Conservation (phyloP, 139 green algal species). For the Astrephomene gubernaculifera region DNA sequence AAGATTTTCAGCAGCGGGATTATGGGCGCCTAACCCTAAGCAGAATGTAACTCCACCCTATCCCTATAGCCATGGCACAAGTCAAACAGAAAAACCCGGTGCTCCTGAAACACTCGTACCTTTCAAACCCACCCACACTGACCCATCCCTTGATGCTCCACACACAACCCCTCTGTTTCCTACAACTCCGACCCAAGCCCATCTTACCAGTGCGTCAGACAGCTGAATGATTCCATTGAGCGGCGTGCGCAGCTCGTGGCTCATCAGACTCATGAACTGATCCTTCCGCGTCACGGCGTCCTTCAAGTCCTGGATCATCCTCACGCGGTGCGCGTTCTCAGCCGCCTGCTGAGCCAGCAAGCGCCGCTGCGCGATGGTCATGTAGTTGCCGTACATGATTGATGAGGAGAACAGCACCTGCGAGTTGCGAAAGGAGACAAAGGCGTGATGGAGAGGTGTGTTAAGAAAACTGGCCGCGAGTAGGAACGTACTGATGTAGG, state of each 20-base stretch:
- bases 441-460: too few species aligned
- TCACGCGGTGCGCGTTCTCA: slow-evolving; percentile 45
- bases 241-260: slow-evolving; percentile 84
- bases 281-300: slow-evolving; percentile 67
- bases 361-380: slow-evolving; percentile 55
- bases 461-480: too few species aligned
- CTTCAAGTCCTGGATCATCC: slow-evolving; percentile 50
- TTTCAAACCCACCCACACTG: not conserved
- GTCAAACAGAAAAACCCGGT: too few species aligned
- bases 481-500: too few species aligned
- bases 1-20: too few species aligned
- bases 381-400: slow-evolving; percentile 65
- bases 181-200: slow-evolving; percentile 54
- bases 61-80: too few species aligned
- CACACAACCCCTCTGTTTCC: too few species aligned
- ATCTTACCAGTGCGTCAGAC: slow-evolving; percentile 47
- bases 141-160: too few species aligned
- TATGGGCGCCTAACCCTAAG: too few species aligned
- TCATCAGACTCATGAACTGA: slow-evolving; percentile 81
- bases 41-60: too few species aligned
- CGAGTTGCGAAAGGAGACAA: not conserved
- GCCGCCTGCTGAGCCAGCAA: slow-evolving; percentile 42
- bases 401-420: slow-evolving; percentile 52
- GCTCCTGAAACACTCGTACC: too few species aligned
- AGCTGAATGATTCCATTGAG: slow-evolving; percentile 88